Conservation (phyloP, 139 green algal species). For the Dunaliella primolecta region DNA sequence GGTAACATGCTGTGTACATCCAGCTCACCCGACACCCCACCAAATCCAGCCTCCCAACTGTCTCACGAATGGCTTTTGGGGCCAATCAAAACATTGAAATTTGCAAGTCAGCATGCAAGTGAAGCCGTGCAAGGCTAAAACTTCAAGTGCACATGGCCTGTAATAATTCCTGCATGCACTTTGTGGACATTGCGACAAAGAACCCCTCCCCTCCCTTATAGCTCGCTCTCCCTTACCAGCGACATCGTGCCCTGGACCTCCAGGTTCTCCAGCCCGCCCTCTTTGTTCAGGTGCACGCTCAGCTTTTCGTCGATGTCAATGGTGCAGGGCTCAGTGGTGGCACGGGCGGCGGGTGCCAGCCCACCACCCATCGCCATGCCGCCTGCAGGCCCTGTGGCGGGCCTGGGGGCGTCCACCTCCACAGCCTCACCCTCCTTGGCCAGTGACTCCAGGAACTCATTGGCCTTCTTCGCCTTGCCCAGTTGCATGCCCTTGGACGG, state of each 20-base stretch:
- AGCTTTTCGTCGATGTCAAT: constrained; percentile 84
- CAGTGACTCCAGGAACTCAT: constrained; percentile 82
- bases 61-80: too few species aligned
- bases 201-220: too few species aligned
- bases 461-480: constrained; percentile 79
- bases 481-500: constrained; percentile 76
- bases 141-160: too few species aligned
- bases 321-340: constrained; percentile 50
- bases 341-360: neutral
- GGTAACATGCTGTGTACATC: too few species aligned
- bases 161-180: too few species aligned
- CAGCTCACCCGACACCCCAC: too few species aligned
- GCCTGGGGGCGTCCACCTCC: constrained; percentile 45
- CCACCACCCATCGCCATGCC: neutral
- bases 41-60: too few species aligned
- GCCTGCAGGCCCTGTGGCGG: neutral
- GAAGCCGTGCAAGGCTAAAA: too few species aligned
- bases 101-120: too few species aligned
- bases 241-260: constrained; percentile 80
- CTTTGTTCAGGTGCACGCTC: constrained; percentile 74
- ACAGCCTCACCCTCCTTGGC: constrained; percentile 74
- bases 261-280: constrained; percentile 88
- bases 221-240: constrained; percentile 12
- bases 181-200: too few species aligned
- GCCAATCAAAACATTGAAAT: too few species aligned